Evolutionary conservation across 2,329 filamentous ascomycete species (phyloP), one percentile per base, ranked within the genome.

Genomic region (Endothia cerciana): DNA sequence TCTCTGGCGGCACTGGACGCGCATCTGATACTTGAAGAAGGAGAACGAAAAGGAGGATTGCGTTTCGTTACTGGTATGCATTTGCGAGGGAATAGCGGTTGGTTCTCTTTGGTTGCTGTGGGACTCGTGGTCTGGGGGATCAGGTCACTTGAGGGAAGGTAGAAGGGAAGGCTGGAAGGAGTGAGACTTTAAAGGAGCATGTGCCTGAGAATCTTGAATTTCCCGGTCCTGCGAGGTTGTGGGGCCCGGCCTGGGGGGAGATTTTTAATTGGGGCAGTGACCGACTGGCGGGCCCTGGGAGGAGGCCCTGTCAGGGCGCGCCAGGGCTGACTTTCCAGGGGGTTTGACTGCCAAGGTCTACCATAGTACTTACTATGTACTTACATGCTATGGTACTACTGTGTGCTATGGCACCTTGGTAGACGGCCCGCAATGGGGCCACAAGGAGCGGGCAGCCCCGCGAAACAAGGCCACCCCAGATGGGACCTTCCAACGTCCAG

Each of bases 11-110:
- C 79, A 81, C 71, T 80, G 79, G 74, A 80, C 74, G 77, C 82
- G 83, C 85, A 87, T 87, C 83, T 86, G 84, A 82, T 79, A 80
- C 74, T 79, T 80, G 77, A 83, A 83, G 73, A 82, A 82, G 40
- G 57, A 43, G 72, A 81, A 81, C 71, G 81, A 77, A 71, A 80
- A 79, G 69, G 76, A 77, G 69, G 51, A 51, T 30, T 75, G 72
- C 72, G 72, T 74, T 69, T 78, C 75, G 73, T 77, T 78, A 80
- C 81, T 79, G 80, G 79, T 82, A 85, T 85, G 84, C 85, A 87
- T 87, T 87, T 76, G 82, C 76, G 22, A 43, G 68, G 72, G 67
- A 64, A 57, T 65, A 63, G 28, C 64, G 65, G 55, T 68, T 64
- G 64, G 49, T 55, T 67, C 58, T 65, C 70, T n/a, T 62, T 60